Conservation (phyloP, 208 protist species). For the Zelonia costaricensis region DNA sequence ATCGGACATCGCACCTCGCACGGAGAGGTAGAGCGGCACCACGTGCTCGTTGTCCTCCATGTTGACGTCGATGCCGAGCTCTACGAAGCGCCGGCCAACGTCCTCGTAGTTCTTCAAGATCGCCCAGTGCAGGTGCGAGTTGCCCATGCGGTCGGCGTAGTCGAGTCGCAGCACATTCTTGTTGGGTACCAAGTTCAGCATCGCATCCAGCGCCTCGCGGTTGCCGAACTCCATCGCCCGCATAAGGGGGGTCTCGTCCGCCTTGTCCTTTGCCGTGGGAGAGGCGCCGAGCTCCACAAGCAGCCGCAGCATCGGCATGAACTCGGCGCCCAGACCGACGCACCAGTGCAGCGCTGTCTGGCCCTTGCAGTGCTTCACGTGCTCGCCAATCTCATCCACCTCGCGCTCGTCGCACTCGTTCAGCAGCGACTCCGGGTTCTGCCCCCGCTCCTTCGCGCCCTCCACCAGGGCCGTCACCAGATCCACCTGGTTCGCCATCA, state of each 20-base stretch:
- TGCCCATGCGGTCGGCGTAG: slow-evolving; percentile 56
- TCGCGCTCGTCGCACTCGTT: slow-evolving; percentile 84
- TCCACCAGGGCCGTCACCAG: slow-evolving; percentile 67
- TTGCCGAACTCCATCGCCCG: slow-evolving; percentile 74
- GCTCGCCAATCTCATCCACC: slow-evolving; percentile 51
- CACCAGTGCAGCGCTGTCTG: slow-evolving; percentile 86
- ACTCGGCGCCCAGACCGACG: slow-evolving; percentile 65
- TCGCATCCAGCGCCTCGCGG: slow-evolving; percentile 50
- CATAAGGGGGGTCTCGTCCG: slow-evolving; percentile 79
- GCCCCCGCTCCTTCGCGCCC: slow-evolving; percentile 54
- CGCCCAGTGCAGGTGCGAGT: slow-evolving; percentile 73
- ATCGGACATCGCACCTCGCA: slow-evolving; percentile 58
- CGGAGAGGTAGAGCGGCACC: slow-evolving; percentile 61
- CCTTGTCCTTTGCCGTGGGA: slow-evolving; percentile 73
- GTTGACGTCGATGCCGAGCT: slow-evolving; percentile 61
- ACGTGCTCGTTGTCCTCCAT: slow-evolving; percentile 70
- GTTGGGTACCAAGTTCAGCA: slow-evolving; percentile 41
- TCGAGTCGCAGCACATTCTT: slow-evolving; percentile 55
- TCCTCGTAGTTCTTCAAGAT: slow-evolving; percentile 65
- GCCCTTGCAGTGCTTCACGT: slow-evolving; percentile 55
- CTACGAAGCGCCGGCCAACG: slow-evolving; percentile 61
- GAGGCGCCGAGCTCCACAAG: slow-evolving; percentile 68
- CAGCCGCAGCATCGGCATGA: slow-evolving; percentile 72
- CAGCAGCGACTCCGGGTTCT: slow-evolving; percentile 56
- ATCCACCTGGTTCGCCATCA: slow-evolving; percentile 64